phyloP scores from a whole-genome alignment of 225 moss, liverwort and hornwort genomes.

The Rhytidiadelphus loreus region DNA sequence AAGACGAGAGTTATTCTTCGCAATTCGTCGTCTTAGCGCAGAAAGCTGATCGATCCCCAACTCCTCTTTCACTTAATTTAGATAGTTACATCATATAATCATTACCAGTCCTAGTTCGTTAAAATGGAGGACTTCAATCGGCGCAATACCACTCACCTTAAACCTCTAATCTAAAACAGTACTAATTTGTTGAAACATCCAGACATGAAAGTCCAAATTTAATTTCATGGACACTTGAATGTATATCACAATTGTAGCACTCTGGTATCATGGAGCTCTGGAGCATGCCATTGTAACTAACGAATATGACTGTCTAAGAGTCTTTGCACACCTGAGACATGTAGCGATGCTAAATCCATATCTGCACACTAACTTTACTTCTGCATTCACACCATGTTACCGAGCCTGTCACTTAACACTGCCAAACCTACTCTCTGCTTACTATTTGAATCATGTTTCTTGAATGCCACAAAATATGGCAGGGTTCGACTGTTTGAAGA shows the following conservation, averaged over 20 bases:
- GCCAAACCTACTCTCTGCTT: neutral
- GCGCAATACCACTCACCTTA: neutral
- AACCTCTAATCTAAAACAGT: too few relatives aligned
- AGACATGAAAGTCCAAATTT: neutral
- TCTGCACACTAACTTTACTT: too few relatives aligned
- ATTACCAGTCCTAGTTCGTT: neutral
- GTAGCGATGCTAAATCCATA: too few relatives aligned
- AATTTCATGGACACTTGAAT: neutral
- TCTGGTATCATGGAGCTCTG: neutral
- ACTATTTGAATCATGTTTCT: too few relatives aligned
- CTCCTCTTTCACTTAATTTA: neutral
- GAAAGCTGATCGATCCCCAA: neutral
- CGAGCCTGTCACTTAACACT: fast-evolving
- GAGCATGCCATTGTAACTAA: neutral
- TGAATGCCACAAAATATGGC: too few relatives aligned
- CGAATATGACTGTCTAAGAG: neutral
- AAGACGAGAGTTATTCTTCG: too few relatives aligned
- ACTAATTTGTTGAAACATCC: neutral
- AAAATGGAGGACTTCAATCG: neutral
- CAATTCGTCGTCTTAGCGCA: too few relatives aligned
- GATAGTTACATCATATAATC: neutral
- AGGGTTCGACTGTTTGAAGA: too few relatives aligned
- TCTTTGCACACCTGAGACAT: too few relatives aligned
- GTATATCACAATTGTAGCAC: too few relatives aligned
- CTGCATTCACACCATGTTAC: neutral